phyloP scores from a whole-genome alignment of 306 rosid species.

The Inga oerstediana region DNA sequence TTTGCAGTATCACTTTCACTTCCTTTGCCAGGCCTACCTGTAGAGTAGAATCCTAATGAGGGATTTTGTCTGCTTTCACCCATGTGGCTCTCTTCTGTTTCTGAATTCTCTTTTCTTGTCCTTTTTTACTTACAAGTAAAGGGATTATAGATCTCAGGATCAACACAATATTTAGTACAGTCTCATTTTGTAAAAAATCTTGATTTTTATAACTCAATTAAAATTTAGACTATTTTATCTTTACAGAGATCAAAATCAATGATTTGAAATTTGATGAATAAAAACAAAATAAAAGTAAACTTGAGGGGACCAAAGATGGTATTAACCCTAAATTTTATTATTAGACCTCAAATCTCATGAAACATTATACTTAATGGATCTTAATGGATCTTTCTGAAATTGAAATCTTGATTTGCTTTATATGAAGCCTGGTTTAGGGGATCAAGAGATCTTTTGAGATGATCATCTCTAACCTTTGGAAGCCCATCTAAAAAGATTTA shows the following conservation, averaged over 20 bases:
- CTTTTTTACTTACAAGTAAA: neutral
- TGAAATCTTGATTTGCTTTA: neutral
- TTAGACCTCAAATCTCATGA: neutral
- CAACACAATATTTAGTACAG: too few relatives aligned
- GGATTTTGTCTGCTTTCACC: conserved; percentile 24
- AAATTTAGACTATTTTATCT: too few relatives aligned
- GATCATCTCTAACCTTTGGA: neutral
- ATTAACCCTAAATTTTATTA: neutral
- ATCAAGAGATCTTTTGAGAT: neutral
- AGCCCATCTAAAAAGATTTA: neutral
- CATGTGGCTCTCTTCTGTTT: conserved; percentile 32
- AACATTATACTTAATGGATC: neutral
- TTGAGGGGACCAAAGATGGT: fast-evolving
- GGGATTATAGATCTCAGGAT: neutral
- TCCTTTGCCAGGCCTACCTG: conserved; percentile 2
- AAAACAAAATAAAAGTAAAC: too few relatives aligned
- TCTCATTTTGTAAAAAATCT: too few relatives aligned
- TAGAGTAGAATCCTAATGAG: neutral
- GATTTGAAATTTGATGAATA: fast-evolving
- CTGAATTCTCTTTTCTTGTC: neutral
- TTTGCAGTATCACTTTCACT: neutral
- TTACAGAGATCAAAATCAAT: too few relatives aligned
- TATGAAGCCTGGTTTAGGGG: neutral
- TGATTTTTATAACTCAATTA: too few relatives aligned
- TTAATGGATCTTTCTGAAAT: neutral